Evolutionary conservation across 495 filamentous ascomycete genomes (phyloP), one percentile per base, ranked within the genome.

Genomic region (Penicillium psychrofluorescens): DNA sequence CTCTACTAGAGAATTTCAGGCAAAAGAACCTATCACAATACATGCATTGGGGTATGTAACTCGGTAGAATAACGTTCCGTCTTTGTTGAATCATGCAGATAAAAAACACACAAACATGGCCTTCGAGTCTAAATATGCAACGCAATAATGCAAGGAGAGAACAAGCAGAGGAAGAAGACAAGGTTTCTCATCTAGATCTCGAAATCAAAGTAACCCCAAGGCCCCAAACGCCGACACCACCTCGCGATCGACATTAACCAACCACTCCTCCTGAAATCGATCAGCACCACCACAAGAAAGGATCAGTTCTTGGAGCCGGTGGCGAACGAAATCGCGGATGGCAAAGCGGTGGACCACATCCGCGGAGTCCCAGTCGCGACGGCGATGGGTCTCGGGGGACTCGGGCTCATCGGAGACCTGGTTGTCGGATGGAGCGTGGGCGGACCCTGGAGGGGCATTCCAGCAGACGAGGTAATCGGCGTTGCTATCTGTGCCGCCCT

Each of bases 221-320:
- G 69, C 72, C 29, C 62, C 67, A 63, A 95, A 98, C 1, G 74
- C 80, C 12, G 56, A 56, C 42, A 95, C 50, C 2, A 97, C 86
- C 35, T 94, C 82, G 35, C 72, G 68, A 65, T 97, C 92, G 30
- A 96, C 88, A 68, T 94, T 88, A n/a, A 74, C 73, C n/a, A 86
- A 62, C 84, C 85, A 96, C 36, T 86, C 75, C 36, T 78, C 73
- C 62, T 83, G 74, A 62, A 96, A 95, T 11, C 62, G 69, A 54
- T 83, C 74, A 40, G 79, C 76, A 2, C 90, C 89, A 4, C 90
- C 91, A 45, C 72, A 77, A 5, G 72, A 65, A 43, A 64, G 66
- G 44, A 95, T 77, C n/a, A 85, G 67, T 1, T 73, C 63, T n/a
- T 75, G 66, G 41, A 97, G 54, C 29, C 79, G 73, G 34, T 81